Evolutionary conservation across 2,329 filamentous ascomycete species (phyloP).

Genomic region (Cryphonectria radicalis): DNA sequence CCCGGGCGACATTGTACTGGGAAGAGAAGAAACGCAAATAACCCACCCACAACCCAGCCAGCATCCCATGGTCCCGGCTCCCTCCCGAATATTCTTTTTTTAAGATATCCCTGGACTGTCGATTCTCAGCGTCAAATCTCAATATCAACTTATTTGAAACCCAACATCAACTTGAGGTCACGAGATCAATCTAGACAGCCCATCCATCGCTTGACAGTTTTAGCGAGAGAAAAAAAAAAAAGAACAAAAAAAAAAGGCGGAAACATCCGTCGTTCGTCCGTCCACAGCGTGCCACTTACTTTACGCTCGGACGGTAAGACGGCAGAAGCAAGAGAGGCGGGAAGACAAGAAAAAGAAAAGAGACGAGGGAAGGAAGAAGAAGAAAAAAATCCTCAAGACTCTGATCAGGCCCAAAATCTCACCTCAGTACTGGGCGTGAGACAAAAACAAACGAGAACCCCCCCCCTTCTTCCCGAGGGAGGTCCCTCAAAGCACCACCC

Average conservation of each 20-base stretch:
- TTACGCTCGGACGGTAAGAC: background rate
- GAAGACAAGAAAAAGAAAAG: background rate
- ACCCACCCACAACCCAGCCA: background rate
- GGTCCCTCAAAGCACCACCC: background rate
- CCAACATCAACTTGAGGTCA: background rate
- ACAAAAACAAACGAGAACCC: background rate
- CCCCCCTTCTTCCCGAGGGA: background rate
- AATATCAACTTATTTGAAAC: slow-evolving; percentile 12
- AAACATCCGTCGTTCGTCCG: background rate
- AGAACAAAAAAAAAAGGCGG: background rate
- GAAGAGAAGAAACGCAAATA: background rate
- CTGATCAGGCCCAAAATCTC: background rate
- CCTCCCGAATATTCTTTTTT: background rate
- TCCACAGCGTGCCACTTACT: background rate
- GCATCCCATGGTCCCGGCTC: background rate
- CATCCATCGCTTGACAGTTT: no score
- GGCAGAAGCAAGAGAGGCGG: background rate
- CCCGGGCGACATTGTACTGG: background rate
- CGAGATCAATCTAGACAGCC: background rate
- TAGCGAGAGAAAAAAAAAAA: no score
- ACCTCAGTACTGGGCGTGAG: background rate
- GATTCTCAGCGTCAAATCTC: background rate
- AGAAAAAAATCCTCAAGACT: background rate
- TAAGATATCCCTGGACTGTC: background rate
- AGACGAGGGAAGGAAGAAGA: background rate